Base-by-base conservation (phyloP, 192 early-diverging fungal genomes). In the Coemansia umbellata region DNA sequence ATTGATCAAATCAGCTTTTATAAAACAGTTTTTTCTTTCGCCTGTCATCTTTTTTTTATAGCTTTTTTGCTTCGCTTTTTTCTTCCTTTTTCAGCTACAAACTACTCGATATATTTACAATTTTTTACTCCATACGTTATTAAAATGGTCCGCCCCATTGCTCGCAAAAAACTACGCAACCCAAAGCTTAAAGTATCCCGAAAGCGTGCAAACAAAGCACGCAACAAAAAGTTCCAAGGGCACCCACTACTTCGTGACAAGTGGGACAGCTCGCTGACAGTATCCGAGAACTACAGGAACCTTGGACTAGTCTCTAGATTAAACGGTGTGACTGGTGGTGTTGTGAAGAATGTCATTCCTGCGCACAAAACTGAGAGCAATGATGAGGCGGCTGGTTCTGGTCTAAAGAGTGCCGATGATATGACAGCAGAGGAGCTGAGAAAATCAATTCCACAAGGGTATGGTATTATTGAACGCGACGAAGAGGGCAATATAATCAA, bases 401-500 rank as follows among this genome's bases (percentile, higher is more conserved):
- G 54, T 73, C 55, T 65, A 42, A 37, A 44, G 39, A 30, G 27
- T 9, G 14, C 1, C 18, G 58, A 62, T 8, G 65, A 78, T 19
- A 56, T 79, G 22, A 63, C 68, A 5, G 80, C 82, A 18, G 58
- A 60, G 36, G 78, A 86, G 28, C 43, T 91, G 13, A 74, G 78
- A 31, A 75, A 78, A 50, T 63, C 74, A 5, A 74, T 86, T 17
- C 74, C 74, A 1, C 77, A 82, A 26, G 84, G 84, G 18, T 84
- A 87, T 64, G 89, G 87, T 66, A 70, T 89, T n/a, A 91, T 91
- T 62, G 82, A 91, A 60, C 83, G 88, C 39, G 88, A 91, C 60
- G 86, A 84, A 21, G 78, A 81, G 2, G 89, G 89, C 17, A 87
- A 87, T 55, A 75, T 91, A 18, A 53, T 85, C 19, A 85, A 84